Percentiles rank a stretch among this genome's conserved stretches.
These are phyloP conservation scores for Linum lewisii DNA, from an alignment of 345 rosid species.

Conservation along the genomic window DNA sequence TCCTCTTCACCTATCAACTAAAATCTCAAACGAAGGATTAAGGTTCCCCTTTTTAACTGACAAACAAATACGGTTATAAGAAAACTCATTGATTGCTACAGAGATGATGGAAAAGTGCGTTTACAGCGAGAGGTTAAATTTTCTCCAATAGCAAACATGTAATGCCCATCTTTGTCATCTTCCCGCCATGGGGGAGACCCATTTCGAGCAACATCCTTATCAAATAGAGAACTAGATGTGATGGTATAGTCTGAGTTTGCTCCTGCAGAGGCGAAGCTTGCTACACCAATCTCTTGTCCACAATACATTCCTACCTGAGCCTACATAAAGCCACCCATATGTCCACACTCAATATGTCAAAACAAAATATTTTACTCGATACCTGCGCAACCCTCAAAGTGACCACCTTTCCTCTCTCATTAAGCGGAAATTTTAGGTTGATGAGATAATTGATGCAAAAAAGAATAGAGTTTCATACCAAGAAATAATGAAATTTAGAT, in stretches of 20 bases:
- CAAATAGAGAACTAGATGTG: conserved; percentile 28
- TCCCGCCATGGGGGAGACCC: conserved; percentile 86
- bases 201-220: conserved; percentile 55
- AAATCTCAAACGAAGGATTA: no score
- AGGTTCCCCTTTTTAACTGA: background rate
- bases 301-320: conserved; percentile 93
- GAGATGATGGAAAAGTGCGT: conserved; percentile 35
- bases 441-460: no score
- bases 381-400: conserved; percentile 2
- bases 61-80: background rate
- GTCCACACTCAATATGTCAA: conserved; percentile 47
- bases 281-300: conserved; percentile 82
- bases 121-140: conserved; percentile 94
- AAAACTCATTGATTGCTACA: no score
- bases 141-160: conserved; percentile 92
- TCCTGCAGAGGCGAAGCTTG: conserved; percentile 74
- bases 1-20: background rate
- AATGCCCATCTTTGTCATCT: conserved; percentile 98
- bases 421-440: no score
- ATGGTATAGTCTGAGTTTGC: conserved; percentile 42
- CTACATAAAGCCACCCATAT: conserved; percentile 83
- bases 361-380: conserved; percentile 18
- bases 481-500: no score
- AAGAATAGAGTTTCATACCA: no score
- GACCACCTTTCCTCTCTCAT: background rate